A percentile compares a stretch with the other conserved stretches of the same genome.
These are phyloP conservation scores for Pseudogymnoascus verrucosus DNA, from an alignment of 2,329 filamentous ascomycete genomes.

Conservation along the genomic window DNA sequence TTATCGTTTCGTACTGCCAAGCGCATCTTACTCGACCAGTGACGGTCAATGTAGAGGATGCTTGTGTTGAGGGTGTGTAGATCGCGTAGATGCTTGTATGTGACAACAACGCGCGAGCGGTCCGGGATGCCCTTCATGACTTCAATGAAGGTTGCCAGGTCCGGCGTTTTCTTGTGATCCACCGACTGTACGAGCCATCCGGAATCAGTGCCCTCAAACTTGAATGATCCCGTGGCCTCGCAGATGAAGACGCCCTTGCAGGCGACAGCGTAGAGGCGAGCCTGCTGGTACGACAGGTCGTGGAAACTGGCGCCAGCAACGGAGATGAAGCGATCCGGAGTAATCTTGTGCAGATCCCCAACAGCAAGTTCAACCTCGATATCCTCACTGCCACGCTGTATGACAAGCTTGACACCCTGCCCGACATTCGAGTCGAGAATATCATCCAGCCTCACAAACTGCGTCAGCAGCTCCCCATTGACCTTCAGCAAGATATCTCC, in stretches of 20 bases:
- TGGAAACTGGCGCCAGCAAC: conserved; percentile 94
- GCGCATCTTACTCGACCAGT: conserved; percentile 95
- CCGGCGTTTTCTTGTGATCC: conserved; percentile 83
- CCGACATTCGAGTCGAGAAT: conserved; percentile 85
- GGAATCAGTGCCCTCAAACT: conserved; percentile 81
- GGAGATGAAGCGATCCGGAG: conserved; percentile 89
- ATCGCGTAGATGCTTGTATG: conserved; percentile 91
- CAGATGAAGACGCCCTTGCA: conserved; percentile 91
- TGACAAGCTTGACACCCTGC: conserved; percentile 65
- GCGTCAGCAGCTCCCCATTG: conserved; percentile 85
- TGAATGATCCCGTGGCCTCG: conserved; percentile 89
- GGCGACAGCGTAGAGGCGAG: conserved; percentile 87
- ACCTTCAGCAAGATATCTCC: conserved; percentile 91
- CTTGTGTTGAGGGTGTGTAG: conserved; percentile 90
- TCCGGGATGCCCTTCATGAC: conserved; percentile 84
- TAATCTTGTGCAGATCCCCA: conserved; percentile 87
- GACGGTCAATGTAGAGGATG: conserved; percentile 85
- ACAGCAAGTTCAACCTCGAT: conserved; percentile 78
- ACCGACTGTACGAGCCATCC: conserved; percentile 92
- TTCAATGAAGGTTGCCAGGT: conserved; percentile 81
- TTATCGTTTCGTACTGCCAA: conserved; percentile 83
- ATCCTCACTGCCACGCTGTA: conserved; percentile 84
- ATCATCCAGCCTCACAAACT: conserved; percentile 85
- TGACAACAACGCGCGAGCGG: conserved; percentile 77
- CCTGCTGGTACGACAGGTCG: conserved; percentile 93